Conservation (phyloP, 2,329 filamentous ascomycete species). For the Xylaria sp. region DNA sequence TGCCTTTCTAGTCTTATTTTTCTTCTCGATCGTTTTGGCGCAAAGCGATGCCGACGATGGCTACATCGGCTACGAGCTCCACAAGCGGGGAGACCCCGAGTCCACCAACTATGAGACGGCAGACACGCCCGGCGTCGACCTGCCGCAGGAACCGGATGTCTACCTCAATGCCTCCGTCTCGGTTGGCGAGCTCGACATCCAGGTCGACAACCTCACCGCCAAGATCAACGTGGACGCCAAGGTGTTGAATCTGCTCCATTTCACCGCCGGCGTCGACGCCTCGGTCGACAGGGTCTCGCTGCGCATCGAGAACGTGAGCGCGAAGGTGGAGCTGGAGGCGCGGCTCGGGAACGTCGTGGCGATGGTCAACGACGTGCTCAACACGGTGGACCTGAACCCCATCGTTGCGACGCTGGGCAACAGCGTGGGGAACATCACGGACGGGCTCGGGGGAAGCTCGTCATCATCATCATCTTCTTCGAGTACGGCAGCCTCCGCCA, state of each 20-base stretch:
- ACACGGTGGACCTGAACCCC: conserved; percentile 63
- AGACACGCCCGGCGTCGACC: conserved; percentile 49
- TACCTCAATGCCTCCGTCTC: conserved; percentile 61
- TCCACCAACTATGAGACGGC: conserved; percentile 57
- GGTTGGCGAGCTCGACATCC: conserved; percentile 61
- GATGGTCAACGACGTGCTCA: conserved; percentile 62
- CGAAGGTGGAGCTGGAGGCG: conserved; percentile 61
- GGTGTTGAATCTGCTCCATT: conserved; percentile 59
- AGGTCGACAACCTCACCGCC: conserved; percentile 62
- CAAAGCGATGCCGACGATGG: conserved; percentile 54
- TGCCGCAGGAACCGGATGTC: conserved; percentile 56
- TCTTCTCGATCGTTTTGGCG: conserved; percentile 24
- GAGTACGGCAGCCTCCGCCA: too few species aligned
- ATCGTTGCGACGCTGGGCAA: conserved; percentile 58
- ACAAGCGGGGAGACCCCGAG: conserved; percentile 52
- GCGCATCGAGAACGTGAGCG: conserved; percentile 60
- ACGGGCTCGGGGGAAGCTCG: conserved; percentile 30
- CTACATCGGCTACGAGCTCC: conserved; percentile 60
- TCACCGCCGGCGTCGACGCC: conserved; percentile 63
- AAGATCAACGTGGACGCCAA: conserved; percentile 63
- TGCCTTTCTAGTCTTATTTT: conserved; percentile 36
- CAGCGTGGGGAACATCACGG: conserved; percentile 47
- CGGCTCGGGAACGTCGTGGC: conserved; percentile 61
- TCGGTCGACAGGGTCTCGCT: conserved; percentile 60
- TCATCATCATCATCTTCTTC: conserved; percentile 32